Base-by-base conservation (phyloP, 2,329 filamentous ascomycete genomes). In the Leptographium wingfieldii region DNA sequence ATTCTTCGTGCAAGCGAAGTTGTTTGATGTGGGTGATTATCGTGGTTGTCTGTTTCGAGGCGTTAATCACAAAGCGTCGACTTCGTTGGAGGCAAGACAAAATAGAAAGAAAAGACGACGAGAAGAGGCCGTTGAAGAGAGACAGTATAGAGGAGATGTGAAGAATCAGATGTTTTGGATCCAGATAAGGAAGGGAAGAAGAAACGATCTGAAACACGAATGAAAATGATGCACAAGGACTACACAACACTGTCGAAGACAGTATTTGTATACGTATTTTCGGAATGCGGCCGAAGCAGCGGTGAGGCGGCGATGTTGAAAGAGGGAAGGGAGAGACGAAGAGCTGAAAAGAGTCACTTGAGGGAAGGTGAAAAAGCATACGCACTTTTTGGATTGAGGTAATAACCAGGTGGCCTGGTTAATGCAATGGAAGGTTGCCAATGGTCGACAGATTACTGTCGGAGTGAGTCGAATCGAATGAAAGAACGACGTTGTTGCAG, bases 1-100 rank as follows among this genome's bases (percentile, higher is more conserved):
- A 27, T 22, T 57, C 61, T 61, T 63, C 63, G 63, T 58, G 40
- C 56, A 62, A 38, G 55, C 62, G 62, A 64, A 63, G 63, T 63
- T 56, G 59, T 62, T 56, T 1, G 14, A 2, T 25, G n/a, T 7
- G 35, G 46, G 12, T 2, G 7, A 6, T n/a, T 27, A 25, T n/a
- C 5, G n/a, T 35, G 29, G 16, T 31, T 2, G 40, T 19, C 16
- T 46, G 6, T 46, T 7, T 46, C 12, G 43, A 46, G 43, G 16
- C 43, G 43, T 46, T 19, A 46, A 19, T 46, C 43, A 46, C 43
- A 19, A 46, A 46, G 16, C 19, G 16, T 9, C 16, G 14, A n/a
- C 6, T 22, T n/a, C 9, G 19, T 43, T 43, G 14, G 19, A 7
- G 12, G 14, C 22, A 22, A 12, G 38, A 14, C 38, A 40, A n/a